phyloP scores from a whole-genome alignment of 768 basidiomycete genomes.

The Ephemerocybe angulata region DNA sequence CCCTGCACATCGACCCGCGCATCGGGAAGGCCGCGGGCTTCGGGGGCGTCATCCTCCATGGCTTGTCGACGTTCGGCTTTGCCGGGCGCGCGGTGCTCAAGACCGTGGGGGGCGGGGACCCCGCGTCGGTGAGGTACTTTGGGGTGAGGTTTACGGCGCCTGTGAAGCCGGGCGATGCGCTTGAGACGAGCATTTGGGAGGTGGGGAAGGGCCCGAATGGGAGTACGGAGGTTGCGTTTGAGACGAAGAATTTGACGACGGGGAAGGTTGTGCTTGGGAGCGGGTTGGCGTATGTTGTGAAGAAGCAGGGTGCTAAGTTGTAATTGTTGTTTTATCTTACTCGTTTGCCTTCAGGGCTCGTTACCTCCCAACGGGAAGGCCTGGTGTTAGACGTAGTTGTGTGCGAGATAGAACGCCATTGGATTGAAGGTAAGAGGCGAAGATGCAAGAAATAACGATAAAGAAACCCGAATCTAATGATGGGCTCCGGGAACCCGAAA shows the following conservation, averaged over 20 bases:
- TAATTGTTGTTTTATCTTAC: no score
- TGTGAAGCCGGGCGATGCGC: slow-evolving; percentile 75
- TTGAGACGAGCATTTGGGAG: slow-evolving; percentile 80
- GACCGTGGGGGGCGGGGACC: slow-evolving; percentile 56
- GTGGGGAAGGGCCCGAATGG: slow-evolving; percentile 62
- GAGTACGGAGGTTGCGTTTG: slow-evolving; percentile 57
- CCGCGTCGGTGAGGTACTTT: slow-evolving; percentile 60
- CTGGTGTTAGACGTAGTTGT: no score
- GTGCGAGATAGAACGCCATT: no score
- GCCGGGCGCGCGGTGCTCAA: slow-evolving; percentile 72
- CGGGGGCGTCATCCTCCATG: slow-evolving; percentile 83
- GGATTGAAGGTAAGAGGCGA: no score
- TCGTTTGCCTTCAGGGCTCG: no score
- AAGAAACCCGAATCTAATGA: no score
- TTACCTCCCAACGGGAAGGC: no score
- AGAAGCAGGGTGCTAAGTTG: slow-evolving; percentile 29
- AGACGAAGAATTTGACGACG: slow-evolving; percentile 54
- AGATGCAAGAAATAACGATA: no score
- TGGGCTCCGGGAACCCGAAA: not conserved
- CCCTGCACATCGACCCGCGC: slow-evolving; percentile 72
- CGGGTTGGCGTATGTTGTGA: slow-evolving; percentile 63
- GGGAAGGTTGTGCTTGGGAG: slow-evolving; percentile 63
- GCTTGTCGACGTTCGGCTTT: slow-evolving; percentile 79
- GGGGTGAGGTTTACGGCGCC: slow-evolving; percentile 79
- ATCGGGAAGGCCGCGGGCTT: slow-evolving; percentile 75